Evolutionary conservation across 2,329 filamentous ascomycete species (phyloP), one percentile per base, ranked within the genome.

Genomic region (Trichoderma sp.): DNA sequence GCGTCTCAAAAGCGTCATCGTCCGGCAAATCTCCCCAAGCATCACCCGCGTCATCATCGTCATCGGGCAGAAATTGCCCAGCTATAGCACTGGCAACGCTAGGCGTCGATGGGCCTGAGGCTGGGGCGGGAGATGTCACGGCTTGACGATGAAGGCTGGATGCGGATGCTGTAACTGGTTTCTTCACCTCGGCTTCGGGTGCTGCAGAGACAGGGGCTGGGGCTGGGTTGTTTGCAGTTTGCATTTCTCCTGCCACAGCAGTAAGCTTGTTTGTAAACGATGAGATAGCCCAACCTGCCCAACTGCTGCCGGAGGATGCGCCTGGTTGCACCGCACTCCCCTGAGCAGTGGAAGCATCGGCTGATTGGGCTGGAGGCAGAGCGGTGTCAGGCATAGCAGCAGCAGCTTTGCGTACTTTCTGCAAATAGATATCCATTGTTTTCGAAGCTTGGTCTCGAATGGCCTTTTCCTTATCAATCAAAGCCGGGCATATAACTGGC

Each of bases 211-310:
- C 76, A 27, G 82, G 81, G 15, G 80, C 79, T 0, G 80, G 74
- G 3, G 82, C 74, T 2, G 79, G 77, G 39, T 80, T 81, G 69
- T 84, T 84, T 64, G 83, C 79, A 19, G 84, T 81, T 75, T 94
- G 85, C 70, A 99, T 99, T 67, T 97, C 91, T 19, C 95, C 95
- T 9, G 91, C 91, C 0, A 93, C 93, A 0, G 91, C 81, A 2
- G 92, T 90, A 13, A 98, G 78, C 74, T 97, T 97, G 79, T 98
- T 98, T 2, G 95, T 98, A 76, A 99, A 99, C 1, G 93, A 97
- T 0, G 95, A 98, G 65, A 99, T 97, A 1, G 95, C 95, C 95
- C 95, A 99, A 13, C 95, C 95, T 1, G 95, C 89, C 95, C 95
- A 98, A 19, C 78, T 74, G 25, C 35, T 59, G 25, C 45, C 64